Evolutionary conservation across 257 asterid species (phyloP), one percentile per base, ranked within the genome.

Genomic region (Nicotiana obtusifolia): DNA sequence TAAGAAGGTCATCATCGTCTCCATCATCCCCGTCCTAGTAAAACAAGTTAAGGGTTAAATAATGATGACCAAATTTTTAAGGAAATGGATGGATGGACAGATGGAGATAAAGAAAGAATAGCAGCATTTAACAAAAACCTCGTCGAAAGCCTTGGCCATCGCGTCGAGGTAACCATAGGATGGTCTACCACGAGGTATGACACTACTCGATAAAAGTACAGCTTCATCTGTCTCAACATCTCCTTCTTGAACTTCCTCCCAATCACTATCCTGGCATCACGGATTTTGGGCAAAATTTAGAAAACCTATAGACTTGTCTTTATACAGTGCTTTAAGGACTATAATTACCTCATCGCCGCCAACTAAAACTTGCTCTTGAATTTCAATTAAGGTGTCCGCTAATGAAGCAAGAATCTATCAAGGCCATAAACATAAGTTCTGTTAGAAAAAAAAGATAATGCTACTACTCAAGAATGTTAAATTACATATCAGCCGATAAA

Each of bases 361-460:
- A 20, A 66, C 73, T 65, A 65, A 65, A 66, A 89, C 94, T 87
- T 94, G 99, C 78, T 94, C 98, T 82, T 90, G 97, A 78, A 91
- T 92, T 87, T 96, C 99, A 80, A 93, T 81, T 80, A 96, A 83
- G 82, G 93, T 85, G 68, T 96, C 99, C 2, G 97, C 97, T 91
- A 96, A 78, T 89, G 94, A 75, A 77, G 93, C 93, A 84, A 96
- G 86, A 85, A 96, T 89, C 99, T 96, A 83, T 78, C 5, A 66
- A 53, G 77, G 75, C 84, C 82, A 66, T 52, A 47, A 86, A 83
- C 79, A 82, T 35, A 79, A 81, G 52, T 41, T 26, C 41, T 54
- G 64, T 71, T 64, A 82, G 73, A 69, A 80, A 61, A 83, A 5
- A 28, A 24, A 65, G 47, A 83, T 61, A 57, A 19, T 76, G 64